Evolutionary conservation across 2,329 filamentous ascomycete genomes (phyloP), one percentile per base, ranked within the genome.

Genomic region (Talaromyces sp.): DNA sequence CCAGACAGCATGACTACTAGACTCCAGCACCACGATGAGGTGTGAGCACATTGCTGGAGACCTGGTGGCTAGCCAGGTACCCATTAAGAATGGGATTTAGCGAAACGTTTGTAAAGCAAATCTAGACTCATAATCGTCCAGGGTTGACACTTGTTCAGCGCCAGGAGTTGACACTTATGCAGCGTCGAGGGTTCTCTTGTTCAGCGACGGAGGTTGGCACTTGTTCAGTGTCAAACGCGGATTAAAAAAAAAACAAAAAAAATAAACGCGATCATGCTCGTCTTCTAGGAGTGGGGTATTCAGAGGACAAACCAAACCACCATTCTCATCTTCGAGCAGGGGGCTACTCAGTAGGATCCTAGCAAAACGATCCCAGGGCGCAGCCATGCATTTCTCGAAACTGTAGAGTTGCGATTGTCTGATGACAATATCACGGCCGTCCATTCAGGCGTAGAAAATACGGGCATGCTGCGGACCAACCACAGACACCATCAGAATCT

Each of bases 381-480:
- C 31, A 24, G 24, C n/a, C 6, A 21, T 17, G 14, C 52, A n/a
- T 17, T 35, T 58, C 17, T 35, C 27, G 26, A 58, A 58, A 32
- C 27, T 38, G n/a, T 46, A 55, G 24, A 55, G 51, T 10, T 0
- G 4, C 17, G 51, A 59, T 19, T 59, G 57, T 29, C 51, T 11
- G 4, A 59, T 55, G 26, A 59, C 27, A 35, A 59, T 17, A 13
- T 55, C 38, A 49, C 14, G 24, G 17, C 38, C 57, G 31, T 59
- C 57, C 57, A 59, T 55, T 7, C 57, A 59, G 14, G 57, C 57
- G 24, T 32, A 27, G 19, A 26, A 55, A 10, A 55, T 49, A 9
- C 57, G 26, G 24, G 24, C 57, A 49, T 59, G 35, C 4, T 38
- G 38, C 13, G 57, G 51, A 11, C 9, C 26, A 4, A 59, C 51